Evolutionary conservation across 192 early-diverging fungal species (phyloP).

Genomic region (Entomortierella parvispora): DNA sequence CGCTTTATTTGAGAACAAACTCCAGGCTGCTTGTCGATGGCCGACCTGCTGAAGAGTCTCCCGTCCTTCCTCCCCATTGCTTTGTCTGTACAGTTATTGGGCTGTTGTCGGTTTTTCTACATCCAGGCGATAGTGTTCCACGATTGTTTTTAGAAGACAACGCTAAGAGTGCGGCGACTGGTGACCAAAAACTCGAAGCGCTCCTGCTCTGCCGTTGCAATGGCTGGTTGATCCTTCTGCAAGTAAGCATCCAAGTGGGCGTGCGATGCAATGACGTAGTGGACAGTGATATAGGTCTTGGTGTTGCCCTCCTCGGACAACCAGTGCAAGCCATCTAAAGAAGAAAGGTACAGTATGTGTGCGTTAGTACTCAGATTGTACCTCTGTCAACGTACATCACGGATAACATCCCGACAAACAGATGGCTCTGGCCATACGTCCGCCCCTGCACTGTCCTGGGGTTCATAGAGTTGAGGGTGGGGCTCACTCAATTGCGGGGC

Average conservation of each 20-base stretch:
- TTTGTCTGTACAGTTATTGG: no score
- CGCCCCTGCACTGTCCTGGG: no score
- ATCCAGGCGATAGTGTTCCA: no score
- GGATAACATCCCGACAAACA: no score
- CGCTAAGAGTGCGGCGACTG: conserved; percentile 42
- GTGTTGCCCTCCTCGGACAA: conserved; percentile 45
- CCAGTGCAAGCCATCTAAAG: conserved; percentile 49
- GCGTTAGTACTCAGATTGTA: neutral
- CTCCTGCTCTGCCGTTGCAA: conserved; percentile 45
- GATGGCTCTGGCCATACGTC: no score
- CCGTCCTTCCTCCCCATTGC: no score
- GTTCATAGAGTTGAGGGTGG: neutral
- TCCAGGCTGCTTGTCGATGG: no score
- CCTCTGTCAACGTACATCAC: neutral
- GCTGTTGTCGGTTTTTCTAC: no score
- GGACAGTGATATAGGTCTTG: conserved; percentile 51
- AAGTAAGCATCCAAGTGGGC: conserved; percentile 34
- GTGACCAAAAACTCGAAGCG: conserved; percentile 50
- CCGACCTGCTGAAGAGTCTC: no score
- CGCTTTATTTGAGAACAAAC: no score
- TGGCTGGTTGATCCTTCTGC: conserved; percentile 22
- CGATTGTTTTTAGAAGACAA: conserved; percentile 46
- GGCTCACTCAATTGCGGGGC: conserved; percentile 20
- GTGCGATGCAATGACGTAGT: conserved; percentile 48
- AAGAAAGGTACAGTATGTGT: neutral